A percentile compares a stretch with the other conserved stretches of the same genome.
phyloP scores from a whole-genome alignment of 2,329 filamentous ascomycete species.

The Bipolaris oryzae region DNA sequence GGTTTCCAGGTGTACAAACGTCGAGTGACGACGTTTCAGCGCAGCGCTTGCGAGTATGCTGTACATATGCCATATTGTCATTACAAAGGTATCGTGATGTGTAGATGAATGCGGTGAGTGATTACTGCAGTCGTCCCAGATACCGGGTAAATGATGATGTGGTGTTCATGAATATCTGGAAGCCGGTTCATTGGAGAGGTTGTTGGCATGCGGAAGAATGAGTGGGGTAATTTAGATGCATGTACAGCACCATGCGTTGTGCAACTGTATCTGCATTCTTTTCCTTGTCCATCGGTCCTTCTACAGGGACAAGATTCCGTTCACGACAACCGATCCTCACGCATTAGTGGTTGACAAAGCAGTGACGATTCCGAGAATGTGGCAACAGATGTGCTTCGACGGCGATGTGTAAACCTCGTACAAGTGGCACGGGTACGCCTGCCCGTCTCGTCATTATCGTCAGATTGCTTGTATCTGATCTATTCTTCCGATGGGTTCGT shows the following conservation, averaged over 20 bases:
- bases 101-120: not conserved
- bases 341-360: not conserved
- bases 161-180: not conserved
- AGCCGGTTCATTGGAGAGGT: not conserved
- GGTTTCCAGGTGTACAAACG: not conserved
- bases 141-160: constrained; percentile 12
- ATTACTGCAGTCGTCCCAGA: constrained; percentile 1
- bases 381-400: constrained; percentile 18
- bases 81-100: not conserved
- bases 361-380: constrained; percentile 6
- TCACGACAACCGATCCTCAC: not conserved
- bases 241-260: constrained; percentile 19
- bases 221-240: constrained; percentile 6
- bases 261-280: constrained; percentile 12
- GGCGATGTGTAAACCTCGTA: constrained; percentile 20
- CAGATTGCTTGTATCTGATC: constrained; percentile 18
- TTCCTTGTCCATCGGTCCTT: constrained; percentile 15
- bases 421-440: constrained; percentile 37
- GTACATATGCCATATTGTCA: not conserved
- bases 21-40: not conserved
- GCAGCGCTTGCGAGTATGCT: not conserved
- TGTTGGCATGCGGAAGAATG: constrained; percentile 5
- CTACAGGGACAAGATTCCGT: constrained; percentile 15
- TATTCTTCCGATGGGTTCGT: constrained; percentile 13
- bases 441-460: constrained; percentile 36